Conservation (phyloP, 1,139 yeast genomes). For the Nakaseomyces delphensis region DNA sequence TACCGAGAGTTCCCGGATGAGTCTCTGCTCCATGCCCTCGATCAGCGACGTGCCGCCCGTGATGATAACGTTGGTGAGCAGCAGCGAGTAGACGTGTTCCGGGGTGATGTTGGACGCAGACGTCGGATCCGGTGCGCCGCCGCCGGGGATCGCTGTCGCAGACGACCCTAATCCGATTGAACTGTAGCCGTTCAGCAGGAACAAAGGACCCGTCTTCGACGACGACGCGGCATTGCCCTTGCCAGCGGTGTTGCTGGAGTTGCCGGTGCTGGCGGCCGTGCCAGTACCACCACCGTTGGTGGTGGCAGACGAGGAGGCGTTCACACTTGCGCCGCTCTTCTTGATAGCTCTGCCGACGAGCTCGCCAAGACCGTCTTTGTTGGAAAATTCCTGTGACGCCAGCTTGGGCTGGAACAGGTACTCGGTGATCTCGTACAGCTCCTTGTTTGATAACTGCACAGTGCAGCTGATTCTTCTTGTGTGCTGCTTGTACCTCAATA, state of each 20-base stretch:
- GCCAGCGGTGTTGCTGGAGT: slow-evolving; percentile 6
- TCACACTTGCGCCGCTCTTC: slow-evolving; percentile 27
- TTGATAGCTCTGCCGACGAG: slow-evolving; percentile 22
- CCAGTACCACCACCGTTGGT: too few species aligned
- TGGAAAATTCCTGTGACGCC: slow-evolving; percentile 15
- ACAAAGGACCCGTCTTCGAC: neutral
- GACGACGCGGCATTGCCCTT: slow-evolving; percentile 15
- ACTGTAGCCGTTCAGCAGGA: slow-evolving; percentile 2
- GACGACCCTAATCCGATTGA: slow-evolving; percentile 11
- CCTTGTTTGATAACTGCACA: slow-evolving; percentile 19
- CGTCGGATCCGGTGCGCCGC: neutral
- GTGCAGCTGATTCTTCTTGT: slow-evolving; percentile 10
- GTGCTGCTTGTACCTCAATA: slow-evolving; percentile 13
- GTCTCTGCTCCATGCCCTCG: slow-evolving; percentile 53
- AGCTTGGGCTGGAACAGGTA: slow-evolving; percentile 24
- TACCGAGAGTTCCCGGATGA: slow-evolving; percentile 42
- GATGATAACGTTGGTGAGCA: slow-evolving; percentile 52
- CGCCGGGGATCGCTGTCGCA: slow-evolving; percentile 5
- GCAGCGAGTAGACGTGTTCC: slow-evolving; percentile 17
- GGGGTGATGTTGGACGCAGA: slow-evolving; percentile 14
- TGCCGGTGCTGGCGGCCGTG: neutral
- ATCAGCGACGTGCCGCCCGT: slow-evolving; percentile 59
- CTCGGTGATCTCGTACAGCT: slow-evolving; percentile 24
- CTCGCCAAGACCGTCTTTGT: slow-evolving; percentile 24
- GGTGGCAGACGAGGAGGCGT: slow-evolving; percentile 12